Percentiles rank a stretch among this genome's conserved stretches.
Conservation (phyloP, 257 asterid genomes). For the Forsythia viridissima region DNA sequence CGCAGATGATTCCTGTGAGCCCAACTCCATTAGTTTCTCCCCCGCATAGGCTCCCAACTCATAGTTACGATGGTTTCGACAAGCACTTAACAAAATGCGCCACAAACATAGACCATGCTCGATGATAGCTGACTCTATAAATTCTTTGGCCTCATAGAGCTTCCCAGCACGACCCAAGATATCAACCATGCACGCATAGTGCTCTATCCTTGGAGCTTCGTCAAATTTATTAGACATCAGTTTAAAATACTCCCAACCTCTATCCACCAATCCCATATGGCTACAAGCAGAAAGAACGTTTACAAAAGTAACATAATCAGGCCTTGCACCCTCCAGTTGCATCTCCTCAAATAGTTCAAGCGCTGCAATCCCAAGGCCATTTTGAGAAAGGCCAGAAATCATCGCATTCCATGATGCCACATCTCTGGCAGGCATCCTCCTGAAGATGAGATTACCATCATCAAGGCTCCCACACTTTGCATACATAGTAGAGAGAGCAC, state of each 20-base stretch:
- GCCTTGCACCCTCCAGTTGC: slow-evolving; percentile 53
- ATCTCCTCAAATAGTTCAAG: slow-evolving; percentile 76
- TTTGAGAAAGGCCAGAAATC: slow-evolving; percentile 88
- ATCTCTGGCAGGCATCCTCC: slow-evolving; percentile 73
- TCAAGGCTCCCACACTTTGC: slow-evolving; percentile 74
- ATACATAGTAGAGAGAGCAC: slow-evolving; percentile 86
- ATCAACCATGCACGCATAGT: slow-evolving; percentile 92
- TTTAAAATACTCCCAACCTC: slow-evolving; percentile 61
- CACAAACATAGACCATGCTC: slow-evolving; percentile 78
- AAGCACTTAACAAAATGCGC: slow-evolving; percentile 82
- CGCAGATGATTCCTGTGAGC: slow-evolving; percentile 79
- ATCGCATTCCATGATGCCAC: slow-evolving; percentile 87
- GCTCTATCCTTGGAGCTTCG: slow-evolving; percentile 59
- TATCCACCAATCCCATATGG: slow-evolving; percentile 81
- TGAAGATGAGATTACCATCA: slow-evolving; percentile 57
- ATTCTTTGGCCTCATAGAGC: slow-evolving; percentile 71
- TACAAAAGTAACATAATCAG: slow-evolving; percentile 70
- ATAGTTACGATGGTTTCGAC: slow-evolving; percentile 62
- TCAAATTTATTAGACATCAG: slow-evolving; percentile 56
- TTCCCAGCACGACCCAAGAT: slow-evolving; percentile 82
- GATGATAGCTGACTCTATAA: slow-evolving; percentile 56
- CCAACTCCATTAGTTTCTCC: slow-evolving; percentile 72
- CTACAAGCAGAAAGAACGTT: slow-evolving; percentile 83
- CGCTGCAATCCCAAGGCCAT: slow-evolving; percentile 71
- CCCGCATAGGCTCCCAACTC: slow-evolving; percentile 89